Percentiles rank a stretch among this genome's conserved stretches.
Evolutionary conservation across 2,329 filamentous ascomycete genomes (phyloP).

Genomic region (Xylogone sp.): DNA sequence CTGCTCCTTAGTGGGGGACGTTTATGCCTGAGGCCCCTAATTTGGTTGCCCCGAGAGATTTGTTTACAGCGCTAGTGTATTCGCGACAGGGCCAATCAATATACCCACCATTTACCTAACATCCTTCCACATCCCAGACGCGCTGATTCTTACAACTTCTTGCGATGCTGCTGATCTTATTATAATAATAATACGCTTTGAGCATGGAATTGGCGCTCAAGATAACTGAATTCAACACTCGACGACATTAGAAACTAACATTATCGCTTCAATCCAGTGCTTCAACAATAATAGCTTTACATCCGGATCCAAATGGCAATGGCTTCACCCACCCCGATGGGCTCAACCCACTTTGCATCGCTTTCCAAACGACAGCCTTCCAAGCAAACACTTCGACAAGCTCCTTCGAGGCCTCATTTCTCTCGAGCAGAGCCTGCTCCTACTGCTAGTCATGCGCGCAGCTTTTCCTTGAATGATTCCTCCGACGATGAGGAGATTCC

Average conservation of each 20-base stretch:
- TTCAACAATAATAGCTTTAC: not conserved
- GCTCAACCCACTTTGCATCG: slow-evolving; percentile 41
- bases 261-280: slow-evolving; percentile 2
- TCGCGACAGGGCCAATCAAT: slow-evolving; percentile 3
- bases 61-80: not conserved
- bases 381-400: slow-evolving; percentile 49
- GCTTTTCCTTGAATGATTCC: slow-evolving; percentile 67
- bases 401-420: slow-evolving; percentile 39
- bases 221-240: slow-evolving; percentile 10
- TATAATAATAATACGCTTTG: slow-evolving; percentile 8
- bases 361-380: slow-evolving; percentile 48
- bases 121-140: slow-evolving; percentile 11
- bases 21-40: not conserved
- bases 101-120: not conserved
- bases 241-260: slow-evolving; percentile 11
- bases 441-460: slow-evolving; percentile 32
- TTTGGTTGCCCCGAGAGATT: not conserved
- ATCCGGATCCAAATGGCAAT: slow-evolving; percentile 39
- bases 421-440: slow-evolving; percentile 13
- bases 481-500: slow-evolving; percentile 89
- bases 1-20: not conserved
- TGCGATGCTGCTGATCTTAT: slow-evolving; percentile 19
- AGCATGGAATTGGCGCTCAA: slow-evolving; percentile 20
- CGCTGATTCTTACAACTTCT: slow-evolving; percentile 21
- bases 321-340: slow-evolving; percentile 51